Base-by-base conservation (phyloP, 2,329 filamentous ascomycete species). In the Aspergillus ochraceoroseus region DNA sequence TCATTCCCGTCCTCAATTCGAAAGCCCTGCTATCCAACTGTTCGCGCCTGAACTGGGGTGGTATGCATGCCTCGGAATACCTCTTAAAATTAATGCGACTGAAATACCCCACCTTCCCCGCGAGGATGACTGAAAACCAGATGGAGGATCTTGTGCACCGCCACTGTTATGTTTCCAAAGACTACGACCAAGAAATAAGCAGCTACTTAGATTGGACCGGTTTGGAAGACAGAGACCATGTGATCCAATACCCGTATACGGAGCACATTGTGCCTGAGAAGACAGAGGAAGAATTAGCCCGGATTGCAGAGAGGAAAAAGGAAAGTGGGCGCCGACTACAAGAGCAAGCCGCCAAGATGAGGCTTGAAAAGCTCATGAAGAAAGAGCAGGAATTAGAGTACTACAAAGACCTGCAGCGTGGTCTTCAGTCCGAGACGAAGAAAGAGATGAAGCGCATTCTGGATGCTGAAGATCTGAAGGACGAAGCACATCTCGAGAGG, bases 301-400 rank as follows among this genome's bases (percentile, higher is more conserved):
- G 81, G 27, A 87, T 94, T 49, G 88, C 90, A 7, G 92, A 98
- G 70, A 84, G 90, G 61, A 87, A 94, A 59, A 94, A 94, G 63
- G 92, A 98, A 66, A 92, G 87, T 53, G 92, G 92, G 0, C 76
- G 92, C 49, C 76, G 94, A 31, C 62, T 98, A 17, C 92, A 98
- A 63, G 88, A 95, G 56, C 92, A 98, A 65, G 92, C 92, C 0
- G 90, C 90, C 7, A 96, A 95, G 66, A 95, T 95, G 87, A 83
- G 92, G 5, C 71, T 98, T 0, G 92, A 98, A 51, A 94, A 94
- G 56, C 73, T 98, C 32, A 87, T 96, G 62, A 85, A 86, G 58
- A 98, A 98, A 65, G 92, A 98, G 66, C 82, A 94, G 59, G 89
- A 96, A 61, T 70, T 96, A 1, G 89, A 94, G 53, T 95, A 95